Conservation (phyloP, 1,284 basidiomycete genomes). For the Spongispora temasekensis region DNA sequence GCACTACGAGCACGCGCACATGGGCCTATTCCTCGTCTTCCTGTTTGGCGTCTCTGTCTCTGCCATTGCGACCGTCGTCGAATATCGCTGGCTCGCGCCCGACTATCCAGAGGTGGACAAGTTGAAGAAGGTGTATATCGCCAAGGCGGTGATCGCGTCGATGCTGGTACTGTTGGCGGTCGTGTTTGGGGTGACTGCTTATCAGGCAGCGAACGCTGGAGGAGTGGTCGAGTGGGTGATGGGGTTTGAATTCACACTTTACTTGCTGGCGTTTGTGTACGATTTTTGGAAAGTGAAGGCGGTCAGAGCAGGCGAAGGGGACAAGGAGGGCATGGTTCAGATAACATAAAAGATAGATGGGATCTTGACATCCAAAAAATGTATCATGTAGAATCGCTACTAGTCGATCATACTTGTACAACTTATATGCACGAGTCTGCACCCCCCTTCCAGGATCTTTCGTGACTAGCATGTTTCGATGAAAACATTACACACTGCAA, state of each 20-base stretch:
- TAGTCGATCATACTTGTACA: too few species aligned
- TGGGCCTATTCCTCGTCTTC: slow-evolving; percentile 51
- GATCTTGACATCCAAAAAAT: too few species aligned
- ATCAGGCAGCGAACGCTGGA: slow-evolving; percentile 47
- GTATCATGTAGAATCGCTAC: too few species aligned
- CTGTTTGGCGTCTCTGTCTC: slow-evolving; percentile 63
- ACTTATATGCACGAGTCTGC: too few species aligned
- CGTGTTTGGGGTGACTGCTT: slow-evolving; percentile 58
- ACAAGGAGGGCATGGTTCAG: slow-evolving; percentile 7
- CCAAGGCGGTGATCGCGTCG: slow-evolving; percentile 59
- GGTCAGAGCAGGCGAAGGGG: background rate
- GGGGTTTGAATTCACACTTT: slow-evolving; percentile 69
- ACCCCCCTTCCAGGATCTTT: too few species aligned
- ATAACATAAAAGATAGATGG: background rate
- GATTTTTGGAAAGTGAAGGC: slow-evolving; percentile 60
- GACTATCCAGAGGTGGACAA: slow-evolving; percentile 49
- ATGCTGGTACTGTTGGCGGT: slow-evolving; percentile 61
- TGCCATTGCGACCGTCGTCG: slow-evolving; percentile 68
- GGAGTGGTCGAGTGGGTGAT: slow-evolving; percentile 74
- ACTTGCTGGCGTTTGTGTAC: slow-evolving; percentile 65
- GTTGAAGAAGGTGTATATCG: slow-evolving; percentile 55
- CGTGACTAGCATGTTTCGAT: too few species aligned
- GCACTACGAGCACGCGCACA: background rate
- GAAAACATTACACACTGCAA: too few species aligned
- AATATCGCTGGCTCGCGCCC: slow-evolving; percentile 67